Percentiles rank a stretch among this genome's conserved stretches.
Evolutionary conservation across 2,329 filamentous ascomycete genomes (phyloP).

Genomic region (Pseudogymnoascus sp.): DNA sequence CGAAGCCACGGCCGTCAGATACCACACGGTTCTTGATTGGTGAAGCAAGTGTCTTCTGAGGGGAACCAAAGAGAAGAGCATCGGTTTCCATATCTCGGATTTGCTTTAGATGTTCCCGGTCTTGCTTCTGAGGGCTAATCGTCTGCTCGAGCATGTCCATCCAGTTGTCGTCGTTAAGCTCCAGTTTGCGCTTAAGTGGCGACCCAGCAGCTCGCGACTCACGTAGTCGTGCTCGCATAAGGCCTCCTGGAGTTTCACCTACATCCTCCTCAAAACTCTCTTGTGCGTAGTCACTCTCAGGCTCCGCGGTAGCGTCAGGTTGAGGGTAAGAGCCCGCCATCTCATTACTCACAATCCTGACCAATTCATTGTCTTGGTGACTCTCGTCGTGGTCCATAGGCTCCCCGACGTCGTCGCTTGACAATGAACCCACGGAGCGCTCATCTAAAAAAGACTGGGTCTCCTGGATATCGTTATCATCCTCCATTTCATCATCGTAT

Average conservation of each 20-base stretch:
- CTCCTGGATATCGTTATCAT: constrained; percentile 32
- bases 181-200: constrained; percentile 52
- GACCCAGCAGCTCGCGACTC: constrained; percentile 53
- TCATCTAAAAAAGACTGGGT: constrained; percentile 84
- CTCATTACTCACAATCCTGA: constrained; percentile 60
- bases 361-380: constrained; percentile 68
- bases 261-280: constrained; percentile 16
- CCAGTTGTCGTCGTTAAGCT: constrained; percentile 68
- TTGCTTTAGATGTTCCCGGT: constrained; percentile 63
- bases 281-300: constrained; percentile 45
- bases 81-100: constrained; percentile 42
- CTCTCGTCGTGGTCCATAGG: constrained; percentile 57
- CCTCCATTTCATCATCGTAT: constrained; percentile 45
- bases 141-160: constrained; percentile 88
- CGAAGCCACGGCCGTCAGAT: constrained; percentile 55
- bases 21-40: constrained; percentile 21
- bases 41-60: constrained; percentile 29
- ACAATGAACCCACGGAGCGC: constrained; percentile 77
- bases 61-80: constrained; percentile 23
- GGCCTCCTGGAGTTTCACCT: constrained; percentile 51
- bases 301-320: constrained; percentile 72
- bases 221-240: constrained; percentile 56
- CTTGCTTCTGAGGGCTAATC: constrained; percentile 86
- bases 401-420: constrained; percentile 45
- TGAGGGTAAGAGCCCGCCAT: constrained; percentile 72